phyloP scores from a whole-genome alignment of 495 filamentous ascomycete genomes.

The Talaromyces stipitatus region DNA sequence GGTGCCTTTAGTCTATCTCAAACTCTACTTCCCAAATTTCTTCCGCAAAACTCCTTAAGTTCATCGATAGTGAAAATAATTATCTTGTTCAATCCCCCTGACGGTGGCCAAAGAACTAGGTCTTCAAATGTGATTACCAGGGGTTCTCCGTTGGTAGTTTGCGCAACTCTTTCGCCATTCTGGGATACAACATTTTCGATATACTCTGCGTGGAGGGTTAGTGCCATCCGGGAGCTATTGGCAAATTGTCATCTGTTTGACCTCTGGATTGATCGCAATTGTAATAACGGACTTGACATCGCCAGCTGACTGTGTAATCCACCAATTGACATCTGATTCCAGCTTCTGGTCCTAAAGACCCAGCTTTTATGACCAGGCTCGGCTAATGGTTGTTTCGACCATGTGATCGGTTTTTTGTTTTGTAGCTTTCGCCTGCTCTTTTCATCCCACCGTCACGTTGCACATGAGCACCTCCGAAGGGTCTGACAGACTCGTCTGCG shows the following conservation, averaged over 20 bases:
- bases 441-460: constrained; percentile 3
- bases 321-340: constrained; percentile 6
- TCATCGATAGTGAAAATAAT: background rate
- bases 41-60: background rate
- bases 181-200: constrained; percentile 2
- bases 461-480: constrained; percentile 2
- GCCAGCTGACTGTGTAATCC: constrained; percentile 4
- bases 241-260: background rate
- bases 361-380: constrained; percentile 9
- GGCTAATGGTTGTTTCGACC: constrained; percentile 9
- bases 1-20: too few species aligned
- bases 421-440: constrained; percentile 9
- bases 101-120: background rate
- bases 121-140: background rate
- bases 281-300: constrained; percentile 7
- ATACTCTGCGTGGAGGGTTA: background rate
- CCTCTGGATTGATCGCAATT: constrained; percentile 3
- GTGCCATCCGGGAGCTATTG: background rate
- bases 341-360: constrained; percentile 7
- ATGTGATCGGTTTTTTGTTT: constrained; percentile 5
- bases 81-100: background rate
- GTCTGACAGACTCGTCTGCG: background rate
- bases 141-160: background rate
- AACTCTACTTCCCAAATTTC: background rate
- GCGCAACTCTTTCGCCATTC: background rate